Evolutionary conservation across 192 early-diverging fungal species (phyloP).

Genomic region (Allomyces macrogynus): DNA sequence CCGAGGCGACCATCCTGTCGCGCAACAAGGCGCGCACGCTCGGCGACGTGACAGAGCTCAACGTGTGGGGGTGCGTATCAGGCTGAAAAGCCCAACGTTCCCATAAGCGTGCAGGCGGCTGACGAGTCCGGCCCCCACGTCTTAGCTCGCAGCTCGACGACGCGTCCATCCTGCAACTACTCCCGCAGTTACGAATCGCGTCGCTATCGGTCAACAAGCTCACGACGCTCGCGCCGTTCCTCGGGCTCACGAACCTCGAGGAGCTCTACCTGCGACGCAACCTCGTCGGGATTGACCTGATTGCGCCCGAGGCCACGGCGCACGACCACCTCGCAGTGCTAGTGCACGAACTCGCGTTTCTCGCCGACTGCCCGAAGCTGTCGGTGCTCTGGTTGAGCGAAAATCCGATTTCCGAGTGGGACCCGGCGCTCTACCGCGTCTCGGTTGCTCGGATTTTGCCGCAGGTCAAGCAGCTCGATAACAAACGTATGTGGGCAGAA

Average conservation of each 20-base stretch:
- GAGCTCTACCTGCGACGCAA: not conserved
- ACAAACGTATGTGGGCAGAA: not conserved
- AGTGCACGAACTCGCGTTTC: not conserved
- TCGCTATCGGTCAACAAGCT: not conserved
- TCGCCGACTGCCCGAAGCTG: not conserved
- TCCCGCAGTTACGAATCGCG: not conserved
- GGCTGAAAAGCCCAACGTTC: too few species aligned
- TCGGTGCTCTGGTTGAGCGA: not conserved
- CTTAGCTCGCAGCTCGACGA: not conserved
- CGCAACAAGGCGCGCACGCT: not conserved
- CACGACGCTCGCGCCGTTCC: not conserved
- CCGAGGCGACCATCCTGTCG: not conserved
- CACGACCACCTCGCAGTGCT: not conserved
- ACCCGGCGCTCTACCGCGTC: not conserved
- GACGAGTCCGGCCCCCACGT: too few species aligned
- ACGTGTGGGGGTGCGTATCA: not conserved
- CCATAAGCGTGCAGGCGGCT: too few species aligned
- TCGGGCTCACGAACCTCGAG: not conserved
- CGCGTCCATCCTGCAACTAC: not conserved
- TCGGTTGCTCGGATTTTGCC: not conserved
- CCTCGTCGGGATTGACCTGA: not conserved
- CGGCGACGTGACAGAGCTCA: not conserved
- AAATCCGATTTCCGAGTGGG: not conserved
- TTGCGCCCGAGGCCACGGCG: not conserved
- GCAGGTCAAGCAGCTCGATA: not conserved